A percentile compares a stretch with the other conserved stretches of the same genome.
Conservation (phyloP, 2,329 filamentous ascomycete genomes). For the Cladosporium colombiae region DNA sequence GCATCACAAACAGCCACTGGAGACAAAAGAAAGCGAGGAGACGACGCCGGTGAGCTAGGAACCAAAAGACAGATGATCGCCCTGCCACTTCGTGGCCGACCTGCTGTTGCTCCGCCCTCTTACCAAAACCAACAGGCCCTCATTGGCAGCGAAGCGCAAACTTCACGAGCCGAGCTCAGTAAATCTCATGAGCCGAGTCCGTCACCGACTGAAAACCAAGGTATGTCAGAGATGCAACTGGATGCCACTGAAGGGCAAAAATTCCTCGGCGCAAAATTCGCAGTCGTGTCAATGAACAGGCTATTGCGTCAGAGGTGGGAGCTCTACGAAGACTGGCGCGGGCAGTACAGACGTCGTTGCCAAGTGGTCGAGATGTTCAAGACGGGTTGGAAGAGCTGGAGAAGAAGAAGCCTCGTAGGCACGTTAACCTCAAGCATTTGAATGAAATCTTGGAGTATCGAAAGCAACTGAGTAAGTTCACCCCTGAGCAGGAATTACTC, state of each 20-base stretch:
- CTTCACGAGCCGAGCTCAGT: background rate
- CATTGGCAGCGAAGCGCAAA: background rate
- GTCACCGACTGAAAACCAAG: background rate
- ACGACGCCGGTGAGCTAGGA: background rate
- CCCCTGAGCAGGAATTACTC: background rate
- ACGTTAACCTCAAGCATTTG: background rate
- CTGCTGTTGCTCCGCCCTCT: background rate
- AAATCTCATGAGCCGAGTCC: background rate
- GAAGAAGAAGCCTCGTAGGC: background rate
- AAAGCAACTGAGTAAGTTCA: background rate
- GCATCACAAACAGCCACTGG: background rate
- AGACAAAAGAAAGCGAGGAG: background rate
- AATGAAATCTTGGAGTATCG: background rate
- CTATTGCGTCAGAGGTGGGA: background rate
- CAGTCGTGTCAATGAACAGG: background rate
- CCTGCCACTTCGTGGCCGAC: background rate
- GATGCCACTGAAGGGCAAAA: background rate
- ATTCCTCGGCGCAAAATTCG: background rate
- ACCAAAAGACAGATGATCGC: background rate
- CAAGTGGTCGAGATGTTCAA: background rate
- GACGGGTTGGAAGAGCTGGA: background rate
- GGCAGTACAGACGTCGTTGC: background rate
- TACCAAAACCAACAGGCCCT: background rate
- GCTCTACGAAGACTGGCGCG: background rate
- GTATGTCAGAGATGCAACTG: background rate